Conservation (phyloP, 352 stramenopile genomes). For the Phytophthora fragariae region DNA sequence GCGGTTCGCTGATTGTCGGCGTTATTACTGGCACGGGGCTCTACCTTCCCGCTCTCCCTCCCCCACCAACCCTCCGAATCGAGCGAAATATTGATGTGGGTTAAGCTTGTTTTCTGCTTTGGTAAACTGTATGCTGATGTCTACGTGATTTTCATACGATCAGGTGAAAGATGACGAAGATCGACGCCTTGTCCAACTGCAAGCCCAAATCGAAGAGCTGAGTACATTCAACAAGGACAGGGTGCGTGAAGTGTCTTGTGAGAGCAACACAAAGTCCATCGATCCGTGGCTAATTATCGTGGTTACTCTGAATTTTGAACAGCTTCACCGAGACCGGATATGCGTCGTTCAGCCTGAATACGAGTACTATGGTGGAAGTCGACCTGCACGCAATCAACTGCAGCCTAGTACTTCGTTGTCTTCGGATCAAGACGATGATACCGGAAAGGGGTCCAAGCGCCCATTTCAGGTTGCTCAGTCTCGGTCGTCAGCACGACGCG, state of each 20-base stretch:
- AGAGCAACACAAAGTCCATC: neutral
- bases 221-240: conserved; percentile 87
- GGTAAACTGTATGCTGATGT: no score
- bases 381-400: conserved; percentile 41
- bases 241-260: conserved; percentile 35
- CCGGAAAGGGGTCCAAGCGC: conserved; percentile 49
- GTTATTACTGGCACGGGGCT: conserved; percentile 93
- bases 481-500: conserved; percentile 40
- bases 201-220: conserved; percentile 92
- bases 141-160: conserved; percentile 8
- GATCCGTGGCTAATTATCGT: neutral
- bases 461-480: conserved; percentile 42
- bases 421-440: conserved; percentile 54
- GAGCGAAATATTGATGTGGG: conserved; percentile 94
- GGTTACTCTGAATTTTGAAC: neutral
- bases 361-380: conserved; percentile 49
- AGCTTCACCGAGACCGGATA: conserved; percentile 74
- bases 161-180: conserved; percentile 95
- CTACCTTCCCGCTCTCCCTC: conserved; percentile 95
- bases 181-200: conserved; percentile 92
- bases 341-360: conserved; percentile 72
- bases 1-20: conserved; percentile 88
- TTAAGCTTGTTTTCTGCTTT: neutral
- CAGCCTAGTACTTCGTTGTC: conserved; percentile 31
- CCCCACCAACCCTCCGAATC: conserved; percentile 93